phyloP scores from a whole-genome alignment of 2,329 filamentous ascomycete genomes.

The Neonectria neomacrospora region DNA sequence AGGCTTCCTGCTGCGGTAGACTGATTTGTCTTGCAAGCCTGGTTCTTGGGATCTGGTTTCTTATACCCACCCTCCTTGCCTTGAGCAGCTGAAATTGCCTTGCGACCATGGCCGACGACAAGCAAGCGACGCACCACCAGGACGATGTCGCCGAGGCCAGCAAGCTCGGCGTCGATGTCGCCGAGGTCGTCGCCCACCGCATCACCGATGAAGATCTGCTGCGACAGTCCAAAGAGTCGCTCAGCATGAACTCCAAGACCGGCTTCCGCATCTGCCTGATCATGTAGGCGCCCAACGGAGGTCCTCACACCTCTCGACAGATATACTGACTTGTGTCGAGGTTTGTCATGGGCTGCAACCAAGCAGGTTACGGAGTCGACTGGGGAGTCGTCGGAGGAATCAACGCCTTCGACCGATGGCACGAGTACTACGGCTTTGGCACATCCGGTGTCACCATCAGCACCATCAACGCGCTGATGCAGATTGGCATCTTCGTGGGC shows the following conservation, averaged over 20 bases:
- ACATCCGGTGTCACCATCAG: conserved; percentile 35
- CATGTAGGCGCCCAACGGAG: conserved; percentile 15
- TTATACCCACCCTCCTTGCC: not conserved
- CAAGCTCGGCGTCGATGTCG: conserved; percentile 36
- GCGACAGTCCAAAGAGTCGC: conserved; percentile 31
- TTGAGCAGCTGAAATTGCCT: not conserved
- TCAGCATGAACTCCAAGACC: conserved; percentile 31
- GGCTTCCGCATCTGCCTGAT: conserved; percentile 36
- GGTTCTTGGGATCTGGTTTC: not conserved
- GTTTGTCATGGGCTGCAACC: conserved; percentile 21
- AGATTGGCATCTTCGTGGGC: conserved; percentile 39
- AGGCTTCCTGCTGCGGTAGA: not conserved
- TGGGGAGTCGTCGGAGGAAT: conserved; percentile 41
- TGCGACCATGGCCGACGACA: conserved; percentile 7
- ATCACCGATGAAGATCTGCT: conserved; percentile 39
- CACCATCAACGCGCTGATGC: conserved; percentile 41
- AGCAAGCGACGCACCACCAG: conserved; percentile 25
- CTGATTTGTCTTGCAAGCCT: not conserved
- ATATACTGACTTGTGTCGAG: not conserved
- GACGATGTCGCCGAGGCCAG: conserved; percentile 34
- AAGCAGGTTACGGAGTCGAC: conserved; percentile 37
- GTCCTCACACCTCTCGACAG: not conserved
- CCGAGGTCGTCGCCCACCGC: conserved; percentile 36
- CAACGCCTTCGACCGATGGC: conserved; percentile 39
- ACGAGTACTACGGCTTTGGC: conserved; percentile 37